These are phyloP conservation scores for Tripidium arundinaceum DNA, from an alignment of 202 grass and related monocot species.

Conservation along the genomic window DNA sequence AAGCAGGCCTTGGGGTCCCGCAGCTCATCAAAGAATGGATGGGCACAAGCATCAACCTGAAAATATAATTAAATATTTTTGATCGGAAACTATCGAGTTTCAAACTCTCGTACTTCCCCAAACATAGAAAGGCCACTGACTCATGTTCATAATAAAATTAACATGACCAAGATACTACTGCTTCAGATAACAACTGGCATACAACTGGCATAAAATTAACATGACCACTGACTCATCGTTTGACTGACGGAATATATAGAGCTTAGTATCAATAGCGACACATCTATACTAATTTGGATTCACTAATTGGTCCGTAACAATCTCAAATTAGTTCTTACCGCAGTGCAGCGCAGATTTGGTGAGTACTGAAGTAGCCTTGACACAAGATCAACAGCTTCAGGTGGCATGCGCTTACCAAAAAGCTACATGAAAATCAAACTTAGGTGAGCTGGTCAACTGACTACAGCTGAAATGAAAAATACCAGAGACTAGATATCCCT, in stretches of 20 bases:
- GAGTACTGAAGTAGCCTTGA: conserved; percentile 85
- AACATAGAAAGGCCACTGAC: neutral
- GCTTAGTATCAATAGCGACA: neutral
- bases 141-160: neutral
- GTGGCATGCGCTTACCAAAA: conserved; percentile 73
- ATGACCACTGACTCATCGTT: no score
- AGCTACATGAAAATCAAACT: conserved; percentile 37
- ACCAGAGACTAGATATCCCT: conserved; percentile 15
- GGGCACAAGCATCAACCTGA: conserved; percentile 80
- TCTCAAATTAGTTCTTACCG: conserved; percentile 49
- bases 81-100: neutral
- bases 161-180: neutral
- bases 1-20: conserved; percentile 60
- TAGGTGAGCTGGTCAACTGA: neutral
- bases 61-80: conserved; percentile 22
- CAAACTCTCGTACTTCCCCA: neutral
- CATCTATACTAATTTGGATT: neutral
- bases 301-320: neutral
- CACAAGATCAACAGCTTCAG: conserved; percentile 85
- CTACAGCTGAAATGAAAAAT: conserved; percentile 8
- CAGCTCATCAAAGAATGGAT: conserved; percentile 91
- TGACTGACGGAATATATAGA: no score
- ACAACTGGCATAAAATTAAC: no score
- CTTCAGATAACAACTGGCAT: neutral
- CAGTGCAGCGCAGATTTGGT: conserved; percentile 77